Evolutionary conservation across 2,329 filamentous ascomycete species (phyloP).

Genomic region (Neonectria sp.): DNA sequence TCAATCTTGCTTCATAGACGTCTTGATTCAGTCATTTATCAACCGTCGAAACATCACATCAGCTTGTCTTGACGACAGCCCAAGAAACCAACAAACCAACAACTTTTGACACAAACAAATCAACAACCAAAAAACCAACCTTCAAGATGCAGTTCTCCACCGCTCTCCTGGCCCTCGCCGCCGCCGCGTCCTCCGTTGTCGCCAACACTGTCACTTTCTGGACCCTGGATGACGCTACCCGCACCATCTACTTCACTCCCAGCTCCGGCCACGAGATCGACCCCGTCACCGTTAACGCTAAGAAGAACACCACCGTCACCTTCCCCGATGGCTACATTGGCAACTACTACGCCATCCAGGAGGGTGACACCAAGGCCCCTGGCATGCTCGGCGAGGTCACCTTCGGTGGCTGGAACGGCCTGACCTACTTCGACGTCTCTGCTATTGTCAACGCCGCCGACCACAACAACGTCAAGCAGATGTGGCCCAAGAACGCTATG

Average conservation of each 20-base stretch:
- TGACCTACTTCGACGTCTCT: conserved; percentile 72
- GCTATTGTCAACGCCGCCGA: conserved; percentile 69
- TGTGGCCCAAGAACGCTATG: conserved; percentile 61
- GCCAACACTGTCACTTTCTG: conserved; percentile 71
- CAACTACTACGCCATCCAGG: conserved; percentile 66
- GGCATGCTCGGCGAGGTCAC: conserved; percentile 70
- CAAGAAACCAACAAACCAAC: conserved; percentile 30
- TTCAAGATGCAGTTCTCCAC: conserved; percentile 70
- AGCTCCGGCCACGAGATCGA: conserved; percentile 57
- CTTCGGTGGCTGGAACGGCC: conserved; percentile 63
- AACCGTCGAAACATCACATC: conserved; percentile 33
- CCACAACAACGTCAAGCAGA: conserved; percentile 67
- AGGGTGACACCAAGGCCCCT: conserved; percentile 58
- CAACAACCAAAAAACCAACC: conserved; percentile 36
- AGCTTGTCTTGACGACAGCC: conserved; percentile 48
- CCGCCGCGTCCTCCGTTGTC: conserved; percentile 58
- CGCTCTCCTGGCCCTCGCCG: conserved; percentile 60
- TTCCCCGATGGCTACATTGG: conserved; percentile 63
- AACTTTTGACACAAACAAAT: conserved; percentile 10
- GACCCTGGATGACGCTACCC: conserved; percentile 67
- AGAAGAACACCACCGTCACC: conserved; percentile 57
- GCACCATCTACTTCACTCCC: conserved; percentile 67
- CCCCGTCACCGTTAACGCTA: conserved; percentile 57
- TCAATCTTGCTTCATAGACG: conserved; percentile 31
- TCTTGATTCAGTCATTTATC: conserved; percentile 46